Evolutionary conservation across 768 basidiomycete genomes (phyloP), one percentile per base, ranked within the genome.

Genomic region (Nidularia sp.): DNA sequence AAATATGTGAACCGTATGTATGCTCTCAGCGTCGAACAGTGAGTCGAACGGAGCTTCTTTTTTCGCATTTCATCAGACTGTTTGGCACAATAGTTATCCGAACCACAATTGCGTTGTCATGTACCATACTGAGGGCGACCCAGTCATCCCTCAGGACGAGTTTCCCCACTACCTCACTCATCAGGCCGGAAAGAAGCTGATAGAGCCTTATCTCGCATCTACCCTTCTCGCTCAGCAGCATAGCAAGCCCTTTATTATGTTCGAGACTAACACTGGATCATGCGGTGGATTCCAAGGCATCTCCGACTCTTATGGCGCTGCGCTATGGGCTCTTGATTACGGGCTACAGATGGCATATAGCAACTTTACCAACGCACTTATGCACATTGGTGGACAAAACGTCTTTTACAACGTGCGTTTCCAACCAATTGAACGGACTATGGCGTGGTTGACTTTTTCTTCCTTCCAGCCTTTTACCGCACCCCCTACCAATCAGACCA

Each of bases 261-360:
- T 87, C 54, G 86, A 89, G 61, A 86, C 83, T 5, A 87, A 87
- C 59, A 79, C 80, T 1, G 85, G 83, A 6, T 80, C 79, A 43
- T 87, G 85, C 68, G 85, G 83, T 63, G 86, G 86, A 29, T 84
- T 86, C 61, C 68, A 78, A n/a, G 86, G 85, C 2, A 66, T 86
- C 18, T 79, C 76, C 31, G 80, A 87, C 58, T 75, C 71, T 50
- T 88, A 83, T 56, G 84, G 80, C 4, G 84, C 79, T 1, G 78
- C 83, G n/a, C 69, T 88, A 6, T 88, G 85, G 85, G 80, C 71
- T 9, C 58, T 84, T 53, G 85, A 87, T 61, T 84, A 83, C 62
- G 78, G 71, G 1, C 61, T 77, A 73, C 86, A 84, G 61, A 76
- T 85, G 77, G 85, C 84, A 4, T 78, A 71, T 45, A 63, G 64